Evolutionary conservation across 1,284 basidiomycete genomes (phyloP).

Genomic region (Ustilago lituana): DNA sequence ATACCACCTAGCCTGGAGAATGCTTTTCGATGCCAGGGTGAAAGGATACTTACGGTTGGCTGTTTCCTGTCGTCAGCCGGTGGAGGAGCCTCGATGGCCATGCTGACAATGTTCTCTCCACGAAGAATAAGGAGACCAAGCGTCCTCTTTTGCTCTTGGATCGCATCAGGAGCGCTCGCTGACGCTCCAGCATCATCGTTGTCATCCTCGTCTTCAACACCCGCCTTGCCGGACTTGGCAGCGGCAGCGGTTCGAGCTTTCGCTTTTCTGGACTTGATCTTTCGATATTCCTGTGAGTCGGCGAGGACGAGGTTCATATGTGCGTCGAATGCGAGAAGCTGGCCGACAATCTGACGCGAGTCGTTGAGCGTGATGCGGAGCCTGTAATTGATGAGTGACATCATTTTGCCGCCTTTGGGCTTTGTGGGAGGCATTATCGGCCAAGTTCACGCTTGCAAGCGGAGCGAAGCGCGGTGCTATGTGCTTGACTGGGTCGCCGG

Average conservation of each 20-base stretch:
- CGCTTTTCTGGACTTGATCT: slow-evolving; percentile 60
- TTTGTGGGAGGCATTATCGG: slow-evolving; percentile 58
- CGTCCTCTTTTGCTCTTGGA: slow-evolving; percentile 94
- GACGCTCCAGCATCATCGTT: slow-evolving; percentile 50
- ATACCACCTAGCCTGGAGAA: neutral
- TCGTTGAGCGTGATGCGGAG: slow-evolving; percentile 98
- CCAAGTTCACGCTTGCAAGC: no score
- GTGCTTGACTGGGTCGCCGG: no score
- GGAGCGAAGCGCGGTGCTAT: no score
- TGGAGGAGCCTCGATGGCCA: slow-evolving; percentile 94
- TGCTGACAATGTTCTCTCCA: slow-evolving; percentile 94
- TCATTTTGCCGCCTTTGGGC: slow-evolving; percentile 78
- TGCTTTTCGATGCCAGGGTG: neutral
- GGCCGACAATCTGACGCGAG: slow-evolving; percentile 91
- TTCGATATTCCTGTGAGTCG: slow-evolving; percentile 71
- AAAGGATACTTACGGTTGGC: slow-evolving; percentile 72
- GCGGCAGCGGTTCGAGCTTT: slow-evolving; percentile 36
- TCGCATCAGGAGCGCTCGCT: slow-evolving; percentile 56
- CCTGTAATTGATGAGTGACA: slow-evolving; percentile 95
- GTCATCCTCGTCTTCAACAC: slow-evolving; percentile 50
- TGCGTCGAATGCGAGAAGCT: slow-evolving; percentile 98
- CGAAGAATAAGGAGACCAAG: slow-evolving; percentile 94
- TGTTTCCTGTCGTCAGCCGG: slow-evolving; percentile 89
- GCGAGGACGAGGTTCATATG: slow-evolving; percentile 99
- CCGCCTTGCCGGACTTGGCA: slow-evolving; percentile 41